Base-by-base conservation (phyloP, 2,329 filamentous ascomycete genomes). In the Peltaster fructicola region DNA sequence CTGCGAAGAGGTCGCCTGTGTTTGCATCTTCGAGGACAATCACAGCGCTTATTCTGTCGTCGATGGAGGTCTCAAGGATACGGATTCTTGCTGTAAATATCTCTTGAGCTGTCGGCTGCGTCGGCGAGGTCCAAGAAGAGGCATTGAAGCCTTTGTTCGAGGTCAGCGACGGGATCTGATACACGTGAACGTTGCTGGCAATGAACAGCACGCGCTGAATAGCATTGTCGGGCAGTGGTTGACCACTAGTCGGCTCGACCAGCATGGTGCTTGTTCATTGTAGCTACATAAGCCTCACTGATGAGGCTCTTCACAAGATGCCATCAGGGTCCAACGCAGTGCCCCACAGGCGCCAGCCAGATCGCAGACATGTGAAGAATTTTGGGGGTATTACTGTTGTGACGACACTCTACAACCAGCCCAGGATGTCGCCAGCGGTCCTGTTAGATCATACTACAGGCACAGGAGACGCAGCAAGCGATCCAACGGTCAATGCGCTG, bases 41-140 rank as follows among this genome's bases (percentile, higher is more conserved):
- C 44, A 82, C 78, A 5, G 29, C 32, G 26, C 31, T 38, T 27
- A 38, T 40, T 26, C 34, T 27, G 14, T 25, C 23, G 4, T 38
- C 31, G 18, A 40, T 24, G 2, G 46, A 47, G 11, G 43, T 48
- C 23, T 53, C 48, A 21, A 51, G 30, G 15, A 52, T 35, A 34
- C 81, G 78, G 26, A 88, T 54, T 23, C 80, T 75, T 20, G 75
- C 78, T 23, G 79, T 85, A 58, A 91, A 90, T 54, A 91, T 90
- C 47, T 80, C 72, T 17, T 73, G 68, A 18, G 59, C 59, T 39
- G 68, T 63, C 35, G 65, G 62, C 31, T 69, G 65, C 31, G 56
- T 51, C 13, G 79, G 67, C 31, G 54, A 50, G 14, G 80, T 90
- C 81, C 81, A 92, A 34, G 65, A 56, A 8, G 72, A 63, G 30